Percentiles rank a stretch among this genome's conserved stretches.
Conservation (phyloP, 192 early-diverging fungal genomes). For the Coemansia sp. region DNA sequence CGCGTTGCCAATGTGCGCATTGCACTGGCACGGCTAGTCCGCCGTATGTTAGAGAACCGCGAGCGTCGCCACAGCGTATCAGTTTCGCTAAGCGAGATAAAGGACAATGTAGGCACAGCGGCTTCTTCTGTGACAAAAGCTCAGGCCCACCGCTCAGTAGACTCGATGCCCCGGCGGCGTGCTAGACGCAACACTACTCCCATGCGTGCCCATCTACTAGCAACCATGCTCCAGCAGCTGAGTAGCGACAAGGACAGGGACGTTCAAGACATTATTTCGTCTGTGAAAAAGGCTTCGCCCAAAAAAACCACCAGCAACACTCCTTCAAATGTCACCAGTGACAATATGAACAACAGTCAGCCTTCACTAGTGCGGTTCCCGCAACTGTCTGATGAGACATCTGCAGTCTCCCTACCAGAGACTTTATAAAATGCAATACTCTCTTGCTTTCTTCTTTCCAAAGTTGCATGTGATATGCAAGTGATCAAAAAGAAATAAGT, state of each 20-base stretch:
- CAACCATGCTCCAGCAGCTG: slow-evolving; percentile 48
- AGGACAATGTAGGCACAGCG: not conserved
- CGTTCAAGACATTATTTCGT: slow-evolving; percentile 27
- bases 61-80: slow-evolving; percentile 43
- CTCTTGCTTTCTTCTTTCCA: not conserved
- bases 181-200: slow-evolving; percentile 46
- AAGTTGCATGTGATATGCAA: not conserved
- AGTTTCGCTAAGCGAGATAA: slow-evolving; percentile 27
- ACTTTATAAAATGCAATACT: not conserved
- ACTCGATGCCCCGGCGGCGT: slow-evolving; percentile 18
- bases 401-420: not conserved
- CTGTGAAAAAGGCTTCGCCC: not conserved
- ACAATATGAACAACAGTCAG: not conserved
- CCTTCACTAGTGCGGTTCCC: not conserved
- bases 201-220: slow-evolving; percentile 53
- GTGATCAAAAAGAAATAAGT: not conserved
- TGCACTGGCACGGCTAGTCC: slow-evolving; percentile 61
- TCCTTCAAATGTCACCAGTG: not conserved
- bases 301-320: not conserved
- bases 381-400: not conserved
- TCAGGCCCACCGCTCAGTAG: slow-evolving; percentile 28
- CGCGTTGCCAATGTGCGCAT: slow-evolving; percentile 74
- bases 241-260: slow-evolving; percentile 46
- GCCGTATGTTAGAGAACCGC: slow-evolving; percentile 47
- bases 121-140: not conserved